Conservation (phyloP, 1,284 basidiomycete genomes). For the Malassezia slooffiae region DNA sequence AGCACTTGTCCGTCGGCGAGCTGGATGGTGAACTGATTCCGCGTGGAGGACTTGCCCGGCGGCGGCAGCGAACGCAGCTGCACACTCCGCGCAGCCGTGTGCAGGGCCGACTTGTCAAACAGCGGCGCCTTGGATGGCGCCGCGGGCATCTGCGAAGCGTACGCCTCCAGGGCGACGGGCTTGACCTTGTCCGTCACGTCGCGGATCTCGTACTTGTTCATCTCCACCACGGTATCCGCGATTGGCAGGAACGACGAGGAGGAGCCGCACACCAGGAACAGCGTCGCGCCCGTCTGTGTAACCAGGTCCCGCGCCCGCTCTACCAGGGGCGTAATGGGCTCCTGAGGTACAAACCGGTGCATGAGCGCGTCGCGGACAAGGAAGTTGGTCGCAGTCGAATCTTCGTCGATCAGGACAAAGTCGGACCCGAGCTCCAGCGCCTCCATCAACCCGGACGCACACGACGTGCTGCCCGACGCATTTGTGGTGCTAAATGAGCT, state of each 20-base stretch:
- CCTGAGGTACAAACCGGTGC: constrained; percentile 11
- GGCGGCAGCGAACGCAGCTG: neutral
- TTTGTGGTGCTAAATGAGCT: constrained; percentile 10
- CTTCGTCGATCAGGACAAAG: constrained; percentile 16
- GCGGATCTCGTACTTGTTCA: constrained; percentile 12
- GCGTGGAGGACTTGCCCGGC: constrained; percentile 2
- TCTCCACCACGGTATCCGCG: constrained; percentile 15
- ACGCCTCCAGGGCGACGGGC: neutral
- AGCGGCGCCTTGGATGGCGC: neutral
- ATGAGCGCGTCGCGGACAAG: constrained; percentile 12
- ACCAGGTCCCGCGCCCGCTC: constrained; percentile 6
- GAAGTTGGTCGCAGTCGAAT: constrained; percentile 17
- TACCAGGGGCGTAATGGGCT: constrained; percentile 17
- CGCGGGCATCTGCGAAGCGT: neutral
- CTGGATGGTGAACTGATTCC: constrained; percentile 1
- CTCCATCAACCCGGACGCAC: constrained; percentile 15
- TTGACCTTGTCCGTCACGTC: constrained; percentile 7
- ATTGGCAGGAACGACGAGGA: constrained; percentile 8
- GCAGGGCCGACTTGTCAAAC: neutral
- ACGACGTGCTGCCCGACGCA: constrained; percentile 18
- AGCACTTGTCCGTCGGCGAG: neutral
- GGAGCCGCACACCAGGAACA: constrained; percentile 17
- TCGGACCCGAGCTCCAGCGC: constrained; percentile 13
- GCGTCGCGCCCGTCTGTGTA: neutral
- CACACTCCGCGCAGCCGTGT: neutral